A percentile compares a stretch with the other conserved stretches of the same genome.
Conservation (phyloP, 169 alveolate species). For the Cyclospora cayetanensis region DNA sequence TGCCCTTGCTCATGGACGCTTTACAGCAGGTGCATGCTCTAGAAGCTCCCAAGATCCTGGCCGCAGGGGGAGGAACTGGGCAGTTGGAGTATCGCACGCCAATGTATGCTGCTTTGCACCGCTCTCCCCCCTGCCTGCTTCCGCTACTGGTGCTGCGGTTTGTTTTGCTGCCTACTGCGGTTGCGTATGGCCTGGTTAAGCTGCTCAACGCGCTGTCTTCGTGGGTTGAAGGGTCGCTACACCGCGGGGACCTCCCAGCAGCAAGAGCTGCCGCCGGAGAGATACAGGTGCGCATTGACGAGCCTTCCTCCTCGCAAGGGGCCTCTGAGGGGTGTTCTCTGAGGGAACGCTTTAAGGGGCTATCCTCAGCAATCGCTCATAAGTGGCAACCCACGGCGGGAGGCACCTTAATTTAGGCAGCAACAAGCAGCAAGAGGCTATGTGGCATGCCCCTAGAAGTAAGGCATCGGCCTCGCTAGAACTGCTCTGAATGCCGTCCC, state of each 20-base stretch:
- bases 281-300: slow-evolving; percentile 26
- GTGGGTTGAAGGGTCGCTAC: background rate
- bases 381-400: no score
- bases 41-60: slow-evolving; percentile 10
- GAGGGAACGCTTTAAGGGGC: background rate
- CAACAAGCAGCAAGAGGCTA: no score
- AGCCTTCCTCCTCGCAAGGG: slow-evolving; percentile 1
- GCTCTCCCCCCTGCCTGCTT: slow-evolving; percentile 50
- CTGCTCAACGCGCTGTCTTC: slow-evolving; percentile 20
- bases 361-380: no score
- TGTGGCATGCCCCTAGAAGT: no score
- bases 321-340: background rate
- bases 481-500: no score
- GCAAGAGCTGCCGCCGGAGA: slow-evolving; percentile 36
- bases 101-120: background rate
- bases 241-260: slow-evolving; percentile 51
- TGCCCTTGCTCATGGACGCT: slow-evolving; percentile 40
- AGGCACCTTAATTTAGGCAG: no score
- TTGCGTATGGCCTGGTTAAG: slow-evolving; percentile 19
- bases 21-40: slow-evolving; percentile 54
- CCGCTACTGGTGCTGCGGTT: slow-evolving; percentile 53
- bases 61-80: slow-evolving; percentile 22
- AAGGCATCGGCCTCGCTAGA: no score
- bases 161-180: slow-evolving; percentile 53
- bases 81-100: background rate